Base-by-base conservation (phyloP, 192 early-diverging fungal genomes). In the Diversispora epigaea region DNA sequence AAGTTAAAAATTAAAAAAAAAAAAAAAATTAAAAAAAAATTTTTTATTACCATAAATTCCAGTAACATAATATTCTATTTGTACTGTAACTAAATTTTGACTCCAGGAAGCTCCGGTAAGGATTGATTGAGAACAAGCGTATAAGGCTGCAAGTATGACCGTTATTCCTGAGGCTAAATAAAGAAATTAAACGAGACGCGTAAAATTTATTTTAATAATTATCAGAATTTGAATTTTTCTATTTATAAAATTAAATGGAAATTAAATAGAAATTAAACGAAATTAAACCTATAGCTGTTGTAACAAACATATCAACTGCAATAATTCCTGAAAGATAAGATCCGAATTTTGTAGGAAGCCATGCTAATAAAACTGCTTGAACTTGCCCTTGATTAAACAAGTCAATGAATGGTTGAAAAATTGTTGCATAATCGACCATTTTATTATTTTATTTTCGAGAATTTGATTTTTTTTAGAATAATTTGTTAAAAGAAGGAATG, bases 221-320 rank as follows among this genome's bases (percentile, higher is more conserved):
- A 32, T 32, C 25, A 32, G 25, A 32, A 32, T 32, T 32, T 32
- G 25, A 32, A 32, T 32, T 32, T 32, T 32, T 32, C 25, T 32
- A 32, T 32, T 32, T 32, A 32, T 32, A 2, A 32, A 32, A 32
- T 32, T 32, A 32, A 32, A 32, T 32, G 2, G 25, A 32, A 32
- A 32, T 32, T 32, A 32, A 32, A 32, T 32, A 32, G 25, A 32
- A 32, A 32, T 32, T 32, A 32, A 32, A 32, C 25, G 25, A 32
- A 32, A 32, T 32, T 32, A 32, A 32, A 32, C 25, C 25, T 32
- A 62, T 40, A 12, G 11, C 41, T 10, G 14, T 47, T 17, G 71
- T 73, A 7, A 73, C 4, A 73, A 73, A 73, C 71, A 73, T 73
- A 47, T 73, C 71, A 4, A 73, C 71, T 10, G 71, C 71, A 56